phyloP scores from a whole-genome alignment of 2,329 filamentous ascomycete genomes.

The Apiospora aurea region DNA sequence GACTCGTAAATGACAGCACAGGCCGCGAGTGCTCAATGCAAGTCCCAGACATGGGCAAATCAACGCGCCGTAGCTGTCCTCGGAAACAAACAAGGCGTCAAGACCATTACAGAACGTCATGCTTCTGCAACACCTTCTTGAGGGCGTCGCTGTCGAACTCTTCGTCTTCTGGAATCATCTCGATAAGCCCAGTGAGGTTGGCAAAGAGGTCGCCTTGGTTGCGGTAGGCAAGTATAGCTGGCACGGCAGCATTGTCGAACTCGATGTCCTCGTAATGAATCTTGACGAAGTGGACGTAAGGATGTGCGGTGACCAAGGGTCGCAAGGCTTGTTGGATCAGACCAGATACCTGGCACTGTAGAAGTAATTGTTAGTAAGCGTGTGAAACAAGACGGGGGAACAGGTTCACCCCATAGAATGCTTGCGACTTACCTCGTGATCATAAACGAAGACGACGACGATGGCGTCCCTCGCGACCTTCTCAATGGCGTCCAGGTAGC shows the following conservation, averaged over 20 bases:
- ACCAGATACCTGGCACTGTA: slow-evolving; percentile 77
- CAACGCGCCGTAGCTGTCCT: not conserved
- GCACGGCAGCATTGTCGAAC: slow-evolving; percentile 88
- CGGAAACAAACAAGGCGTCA: not conserved
- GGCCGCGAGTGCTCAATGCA: not conserved
- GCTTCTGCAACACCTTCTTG: slow-evolving; percentile 58
- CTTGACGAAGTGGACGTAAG: slow-evolving; percentile 84
- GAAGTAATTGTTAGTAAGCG: slow-evolving; percentile 33
- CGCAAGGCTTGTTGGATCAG: slow-evolving; percentile 81
- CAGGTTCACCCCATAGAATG: not conserved
- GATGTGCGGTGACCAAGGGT: slow-evolving; percentile 75
- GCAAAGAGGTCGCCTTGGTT: slow-evolving; percentile 89
- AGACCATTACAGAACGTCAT: slow-evolving; percentile 56
- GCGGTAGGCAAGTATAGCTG: slow-evolving; percentile 87
- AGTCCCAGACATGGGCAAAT: not conserved
- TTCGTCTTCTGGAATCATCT: slow-evolving; percentile 79
- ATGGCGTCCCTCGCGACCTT: slow-evolving; percentile 81
- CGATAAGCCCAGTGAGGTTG: slow-evolving; percentile 84
- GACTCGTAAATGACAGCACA: slow-evolving; percentile 13
- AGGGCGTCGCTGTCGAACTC: slow-evolving; percentile 63
- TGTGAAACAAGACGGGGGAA: slow-evolving; percentile 31
- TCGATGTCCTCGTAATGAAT: slow-evolving; percentile 92
- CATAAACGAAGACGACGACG: slow-evolving; percentile 93
- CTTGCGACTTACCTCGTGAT: slow-evolving; percentile 73
- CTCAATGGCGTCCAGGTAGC: slow-evolving; percentile 96